Evolutionary conservation across 208 protist genomes (phyloP).

Genomic region (Angomonas deanei): DNA sequence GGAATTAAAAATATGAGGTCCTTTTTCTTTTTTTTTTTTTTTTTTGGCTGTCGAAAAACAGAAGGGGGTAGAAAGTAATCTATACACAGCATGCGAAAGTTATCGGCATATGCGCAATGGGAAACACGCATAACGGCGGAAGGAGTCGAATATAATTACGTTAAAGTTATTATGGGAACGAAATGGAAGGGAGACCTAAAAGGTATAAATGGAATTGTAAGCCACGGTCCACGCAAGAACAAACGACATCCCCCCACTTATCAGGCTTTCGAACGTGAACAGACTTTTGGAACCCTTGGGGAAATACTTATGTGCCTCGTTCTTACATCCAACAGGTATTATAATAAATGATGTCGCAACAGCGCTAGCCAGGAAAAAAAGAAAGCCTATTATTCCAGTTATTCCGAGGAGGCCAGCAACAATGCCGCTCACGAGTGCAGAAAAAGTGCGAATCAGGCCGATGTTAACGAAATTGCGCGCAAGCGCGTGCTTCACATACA

Average conservation of each 20-base stretch:
- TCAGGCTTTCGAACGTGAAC: slow-evolving; percentile 60
- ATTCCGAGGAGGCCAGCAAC: slow-evolving; percentile 71
- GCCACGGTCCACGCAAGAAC: slow-evolving; percentile 81
- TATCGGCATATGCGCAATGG: no score
- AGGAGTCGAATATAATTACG: no score
- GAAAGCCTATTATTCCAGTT: slow-evolving; percentile 51
- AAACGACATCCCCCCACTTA: slow-evolving; percentile 71
- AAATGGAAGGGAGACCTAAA: no score
- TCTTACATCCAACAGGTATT: slow-evolving; percentile 32
- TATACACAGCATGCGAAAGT: no score
- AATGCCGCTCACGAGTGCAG: slow-evolving; percentile 63
- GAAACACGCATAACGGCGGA: no score
- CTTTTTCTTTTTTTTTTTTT: not conserved
- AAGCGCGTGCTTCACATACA: slow-evolving; percentile 48
- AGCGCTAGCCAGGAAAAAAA: slow-evolving; percentile 64
- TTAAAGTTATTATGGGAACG: no score
- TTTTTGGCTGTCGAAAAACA: not conserved
- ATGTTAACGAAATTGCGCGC: slow-evolving; percentile 57
- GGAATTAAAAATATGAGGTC: slow-evolving; percentile 2
- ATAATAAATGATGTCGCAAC: slow-evolving; percentile 58
- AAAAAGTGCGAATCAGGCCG: slow-evolving; percentile 66
- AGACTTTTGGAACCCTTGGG: slow-evolving; percentile 57
- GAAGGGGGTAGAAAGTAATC: not conserved
- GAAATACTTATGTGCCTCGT: slow-evolving; percentile 64
- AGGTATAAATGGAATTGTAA: slow-evolving; percentile 88